Evolutionary conservation across 352 stramenopile genomes (phyloP).

Genomic region (Pythium biforme): DNA sequence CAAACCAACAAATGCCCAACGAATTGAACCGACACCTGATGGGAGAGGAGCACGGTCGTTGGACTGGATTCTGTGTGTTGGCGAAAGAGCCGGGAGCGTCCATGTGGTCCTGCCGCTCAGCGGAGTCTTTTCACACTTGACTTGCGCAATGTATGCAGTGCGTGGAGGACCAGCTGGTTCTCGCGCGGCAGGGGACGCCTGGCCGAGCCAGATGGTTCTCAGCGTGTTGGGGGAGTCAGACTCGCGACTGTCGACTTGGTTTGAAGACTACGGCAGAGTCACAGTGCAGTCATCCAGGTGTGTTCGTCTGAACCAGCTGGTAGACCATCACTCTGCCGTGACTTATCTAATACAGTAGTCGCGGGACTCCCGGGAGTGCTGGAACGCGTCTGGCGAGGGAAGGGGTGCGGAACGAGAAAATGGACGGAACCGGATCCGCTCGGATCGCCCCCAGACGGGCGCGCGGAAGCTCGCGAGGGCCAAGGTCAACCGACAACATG

Average conservation of each 20-base stretch:
- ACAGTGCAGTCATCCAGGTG: not conserved
- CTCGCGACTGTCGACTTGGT: not conserved
- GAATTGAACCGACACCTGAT: not conserved
- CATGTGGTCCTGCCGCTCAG: constrained; percentile 10
- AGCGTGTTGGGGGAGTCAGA: constrained; percentile 4
- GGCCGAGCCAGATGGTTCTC: not conserved
- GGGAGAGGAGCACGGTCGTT: not conserved
- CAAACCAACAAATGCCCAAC: constrained; percentile 1
- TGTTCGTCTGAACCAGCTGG: constrained; percentile 2
- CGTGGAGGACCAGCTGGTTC: not conserved
- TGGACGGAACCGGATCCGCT: not conserved
- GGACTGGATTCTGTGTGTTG: constrained; percentile 17
- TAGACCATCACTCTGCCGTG: constrained; percentile 4
- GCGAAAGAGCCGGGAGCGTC: constrained; percentile 12
- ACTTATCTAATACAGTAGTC: not conserved
- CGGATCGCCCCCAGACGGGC: not conserved
- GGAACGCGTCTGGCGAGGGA: not conserved
- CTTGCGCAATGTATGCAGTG: constrained; percentile 5
- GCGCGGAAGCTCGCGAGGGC: not conserved
- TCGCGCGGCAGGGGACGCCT: not conserved
- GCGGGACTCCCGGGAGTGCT: not conserved
- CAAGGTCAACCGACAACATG: not conserved
- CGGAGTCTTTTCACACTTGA: constrained; percentile 1
- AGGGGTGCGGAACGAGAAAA: constrained; percentile 6
- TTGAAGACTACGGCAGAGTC: constrained; percentile 5